Evolutionary conservation across 106 monocot genomes (phyloP).

Genomic region (Allium fistulosum): DNA sequence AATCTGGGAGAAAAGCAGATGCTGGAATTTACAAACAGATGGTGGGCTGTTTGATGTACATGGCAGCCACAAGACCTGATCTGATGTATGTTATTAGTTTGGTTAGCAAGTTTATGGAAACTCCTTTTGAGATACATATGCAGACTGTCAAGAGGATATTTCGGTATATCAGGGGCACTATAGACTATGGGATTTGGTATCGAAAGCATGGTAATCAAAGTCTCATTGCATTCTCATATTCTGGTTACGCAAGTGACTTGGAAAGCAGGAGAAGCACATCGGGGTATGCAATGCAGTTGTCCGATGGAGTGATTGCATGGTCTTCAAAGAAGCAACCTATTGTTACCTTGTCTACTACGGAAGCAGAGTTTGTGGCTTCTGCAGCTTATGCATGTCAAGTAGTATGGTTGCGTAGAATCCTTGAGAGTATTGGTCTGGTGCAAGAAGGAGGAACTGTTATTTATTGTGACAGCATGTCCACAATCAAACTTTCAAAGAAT

Average conservation of each 20-base stretch:
- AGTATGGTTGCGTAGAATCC: not conserved
- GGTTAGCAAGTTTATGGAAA: not conserved
- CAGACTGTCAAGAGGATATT: not conserved
- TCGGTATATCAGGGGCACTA: not conserved
- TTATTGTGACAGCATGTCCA: constrained; percentile 5
- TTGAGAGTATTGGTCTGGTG: not conserved
- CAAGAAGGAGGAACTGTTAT: not conserved
- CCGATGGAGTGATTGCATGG: not conserved
- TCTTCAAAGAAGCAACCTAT: not conserved
- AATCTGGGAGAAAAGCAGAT: not conserved
- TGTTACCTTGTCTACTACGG: not conserved
- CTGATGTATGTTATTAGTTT: not conserved
- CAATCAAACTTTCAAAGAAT: constrained; percentile 9
- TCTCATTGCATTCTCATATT: not conserved
- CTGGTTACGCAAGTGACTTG: not conserved
- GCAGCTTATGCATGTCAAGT: constrained; percentile 1
- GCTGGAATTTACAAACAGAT: constrained; percentile 3
- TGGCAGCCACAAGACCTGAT: constrained; percentile 1
- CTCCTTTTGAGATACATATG: not conserved
- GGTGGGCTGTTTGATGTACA: constrained; percentile 3
- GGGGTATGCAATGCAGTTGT: not conserved
- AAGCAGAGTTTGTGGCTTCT: constrained; percentile 6
- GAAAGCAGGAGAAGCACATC: not conserved
- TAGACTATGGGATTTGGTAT: not conserved
- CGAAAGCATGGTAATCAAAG: not conserved